Percentiles rank a stretch among this genome's conserved stretches.
These are phyloP conservation scores for Microsporum audouinii DNA, from an alignment of 2,329 filamentous ascomycete genomes.

Conservation along the genomic window DNA sequence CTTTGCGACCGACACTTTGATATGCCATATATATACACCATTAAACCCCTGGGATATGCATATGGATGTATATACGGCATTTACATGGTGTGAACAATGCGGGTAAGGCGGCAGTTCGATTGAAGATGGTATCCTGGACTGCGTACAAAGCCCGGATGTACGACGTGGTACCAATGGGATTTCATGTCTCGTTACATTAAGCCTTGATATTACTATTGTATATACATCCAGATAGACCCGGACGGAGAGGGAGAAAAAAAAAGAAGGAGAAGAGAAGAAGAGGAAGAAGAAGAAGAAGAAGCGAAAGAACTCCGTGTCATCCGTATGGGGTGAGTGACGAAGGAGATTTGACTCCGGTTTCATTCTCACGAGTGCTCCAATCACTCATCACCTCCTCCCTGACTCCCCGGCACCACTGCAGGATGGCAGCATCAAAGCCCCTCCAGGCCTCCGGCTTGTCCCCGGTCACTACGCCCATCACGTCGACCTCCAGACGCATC, in stretches of 20 bases:
- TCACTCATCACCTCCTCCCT: conserved; percentile 73
- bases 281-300: neutral
- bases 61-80: too few relatives aligned
- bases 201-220: neutral
- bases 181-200: neutral
- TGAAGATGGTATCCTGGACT: neutral
- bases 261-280: neutral
- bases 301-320: neutral
- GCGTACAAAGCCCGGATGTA: neutral
- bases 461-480: conserved; percentile 74
- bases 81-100: neutral
- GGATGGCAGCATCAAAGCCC: conserved; percentile 70
- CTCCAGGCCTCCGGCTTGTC: conserved; percentile 56
- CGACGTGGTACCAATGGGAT: neutral
- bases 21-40: too few relatives aligned
- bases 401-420: conserved; percentile 72
- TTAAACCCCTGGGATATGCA: too few relatives aligned
- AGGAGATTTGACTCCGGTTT: neutral
- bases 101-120: neutral
- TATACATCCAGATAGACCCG: neutral
- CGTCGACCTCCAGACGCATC: conserved; percentile 68
- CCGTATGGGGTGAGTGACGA: neutral
- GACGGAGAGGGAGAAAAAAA: neutral
- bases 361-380: conserved; percentile 35
- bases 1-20: too few relatives aligned